A percentile compares a stretch with the other conserved stretches of the same genome.
Evolutionary conservation across 2,329 filamentous ascomycete species (phyloP).

Genomic region (Nemania sp.): DNA sequence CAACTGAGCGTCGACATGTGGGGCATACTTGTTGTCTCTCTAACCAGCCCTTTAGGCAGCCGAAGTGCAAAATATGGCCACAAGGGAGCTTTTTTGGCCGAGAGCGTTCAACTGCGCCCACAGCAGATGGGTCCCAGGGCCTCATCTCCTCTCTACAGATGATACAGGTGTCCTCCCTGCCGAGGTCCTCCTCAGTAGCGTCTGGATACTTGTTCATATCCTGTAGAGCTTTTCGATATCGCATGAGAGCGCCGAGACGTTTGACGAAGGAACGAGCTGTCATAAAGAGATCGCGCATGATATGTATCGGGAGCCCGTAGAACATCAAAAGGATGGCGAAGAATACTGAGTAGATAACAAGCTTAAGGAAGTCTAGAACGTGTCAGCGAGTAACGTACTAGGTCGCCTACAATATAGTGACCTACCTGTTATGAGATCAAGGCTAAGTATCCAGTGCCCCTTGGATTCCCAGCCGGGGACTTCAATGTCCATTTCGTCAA

Average conservation of each 20-base stretch:
- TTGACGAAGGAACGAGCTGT: constrained; percentile 93
- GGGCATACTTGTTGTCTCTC: constrained; percentile 98
- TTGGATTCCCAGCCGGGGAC: constrained; percentile 97
- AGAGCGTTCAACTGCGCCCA: constrained; percentile 81
- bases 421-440: constrained; percentile 85
- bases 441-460: constrained; percentile 88
- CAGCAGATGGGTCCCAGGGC: constrained; percentile 74
- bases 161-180: constrained; percentile 92
- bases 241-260: constrained; percentile 86
- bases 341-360: constrained; percentile 89
- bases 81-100: constrained; percentile 96
- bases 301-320: constrained; percentile 96
- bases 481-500: constrained; percentile 94
- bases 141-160: constrained; percentile 98
- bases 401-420: constrained; percentile 11
- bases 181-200: constrained; percentile 86
- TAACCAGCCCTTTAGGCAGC: constrained; percentile 95
- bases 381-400: constrained; percentile 37
- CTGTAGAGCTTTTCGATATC: constrained; percentile 89
- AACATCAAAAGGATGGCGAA: constrained; percentile 94
- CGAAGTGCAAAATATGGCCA: constrained; percentile 93
- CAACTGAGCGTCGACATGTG: constrained; percentile 89
- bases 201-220: constrained; percentile 97
- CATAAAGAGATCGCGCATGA: constrained; percentile 94
- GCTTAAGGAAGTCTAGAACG: constrained; percentile 83